A percentile compares a stretch with the other conserved stretches of the same genome.
These are phyloP conservation scores for Oehlia diaphana DNA, from an alignment of 192 early-diverging fungal genomes.

Conservation along the genomic window DNA sequence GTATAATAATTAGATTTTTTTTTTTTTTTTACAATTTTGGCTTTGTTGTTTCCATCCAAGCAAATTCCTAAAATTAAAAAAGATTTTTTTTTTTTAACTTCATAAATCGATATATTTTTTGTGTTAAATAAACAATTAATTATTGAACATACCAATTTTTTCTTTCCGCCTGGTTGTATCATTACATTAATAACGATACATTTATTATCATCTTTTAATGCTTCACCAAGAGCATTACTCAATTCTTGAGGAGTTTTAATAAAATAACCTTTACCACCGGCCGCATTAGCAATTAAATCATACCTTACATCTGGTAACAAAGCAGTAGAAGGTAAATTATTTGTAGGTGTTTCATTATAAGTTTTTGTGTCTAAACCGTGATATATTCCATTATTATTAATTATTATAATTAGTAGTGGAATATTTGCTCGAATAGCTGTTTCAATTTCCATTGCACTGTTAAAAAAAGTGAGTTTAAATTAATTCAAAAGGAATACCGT, in stretches of 20 bases:
- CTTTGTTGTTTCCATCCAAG: constrained; percentile 43
- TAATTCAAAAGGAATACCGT: neutral
- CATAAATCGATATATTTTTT: neutral
- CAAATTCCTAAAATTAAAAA: constrained; percentile 39
- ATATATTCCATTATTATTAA: constrained; percentile 81
- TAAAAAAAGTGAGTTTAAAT: neutral
- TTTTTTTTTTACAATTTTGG: neutral
- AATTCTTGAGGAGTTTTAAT: constrained; percentile 60
- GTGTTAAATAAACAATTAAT: neutral
- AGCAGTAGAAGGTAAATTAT: constrained; percentile 60
- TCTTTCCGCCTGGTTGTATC: constrained; percentile 61
- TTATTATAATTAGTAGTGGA: constrained; percentile 70
- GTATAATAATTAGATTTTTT: neutral
- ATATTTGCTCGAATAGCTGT: constrained; percentile 62
- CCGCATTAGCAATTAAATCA: constrained; percentile 66
- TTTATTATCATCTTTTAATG: constrained; percentile 41
- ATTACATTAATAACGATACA: constrained; percentile 68
- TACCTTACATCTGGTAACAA: constrained; percentile 66
- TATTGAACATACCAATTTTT: constrained; percentile 47
- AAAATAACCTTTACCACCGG: constrained; percentile 61
- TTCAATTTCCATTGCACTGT: constrained; percentile 73
- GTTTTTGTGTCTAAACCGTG: constrained; percentile 58
- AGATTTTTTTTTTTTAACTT: neutral
- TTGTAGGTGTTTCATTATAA: constrained; percentile 41
- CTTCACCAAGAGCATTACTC: constrained; percentile 44